Evolutionary conservation across 2,329 filamentous ascomycete species (phyloP).

Genomic region (Arthrinium phaeospermum): DNA sequence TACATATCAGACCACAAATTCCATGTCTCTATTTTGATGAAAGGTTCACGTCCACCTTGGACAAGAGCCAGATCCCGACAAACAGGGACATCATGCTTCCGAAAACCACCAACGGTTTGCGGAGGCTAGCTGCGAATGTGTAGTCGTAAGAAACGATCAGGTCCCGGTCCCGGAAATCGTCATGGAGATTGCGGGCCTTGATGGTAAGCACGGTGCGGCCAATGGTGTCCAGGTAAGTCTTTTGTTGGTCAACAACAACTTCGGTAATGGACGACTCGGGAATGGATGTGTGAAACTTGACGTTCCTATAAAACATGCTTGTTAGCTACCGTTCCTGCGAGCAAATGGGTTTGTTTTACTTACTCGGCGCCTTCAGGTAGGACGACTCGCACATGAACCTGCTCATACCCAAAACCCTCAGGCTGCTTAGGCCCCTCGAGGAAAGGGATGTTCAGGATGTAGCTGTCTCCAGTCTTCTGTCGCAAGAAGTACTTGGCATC

Average conservation of each 20-base stretch:
- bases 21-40: slow-evolving; percentile 36
- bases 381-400: slow-evolving; percentile 79
- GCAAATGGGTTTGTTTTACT: slow-evolving; percentile 41
- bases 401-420: slow-evolving; percentile 87
- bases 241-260: slow-evolving; percentile 67
- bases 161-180: slow-evolving; percentile 85
- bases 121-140: slow-evolving; percentile 72
- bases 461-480: slow-evolving; percentile 69
- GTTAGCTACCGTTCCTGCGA: slow-evolving; percentile 41
- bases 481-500: slow-evolving; percentile 80
- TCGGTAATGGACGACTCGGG: slow-evolving; percentile 67
- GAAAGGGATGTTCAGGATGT: slow-evolving; percentile 88
- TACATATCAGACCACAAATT: not conserved
- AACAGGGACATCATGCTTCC: slow-evolving; percentile 76
- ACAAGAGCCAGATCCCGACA: slow-evolving; percentile 73
- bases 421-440: slow-evolving; percentile 86
- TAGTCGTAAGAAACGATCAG: slow-evolving; percentile 90
- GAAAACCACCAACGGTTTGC: slow-evolving; percentile 87
- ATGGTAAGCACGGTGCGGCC: slow-evolving; percentile 84
- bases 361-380: slow-evolving; percentile 90
- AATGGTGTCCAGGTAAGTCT: slow-evolving; percentile 91
- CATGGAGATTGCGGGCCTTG: slow-evolving; percentile 84
- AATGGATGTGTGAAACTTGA: slow-evolving; percentile 77
- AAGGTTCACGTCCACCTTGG: slow-evolving; percentile 83
- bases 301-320: slow-evolving; percentile 67